A percentile compares a stretch with the other conserved stretches of the same genome.
phyloP scores from a whole-genome alignment of 495 filamentous ascomycete species.

The Tuber calosporum region DNA sequence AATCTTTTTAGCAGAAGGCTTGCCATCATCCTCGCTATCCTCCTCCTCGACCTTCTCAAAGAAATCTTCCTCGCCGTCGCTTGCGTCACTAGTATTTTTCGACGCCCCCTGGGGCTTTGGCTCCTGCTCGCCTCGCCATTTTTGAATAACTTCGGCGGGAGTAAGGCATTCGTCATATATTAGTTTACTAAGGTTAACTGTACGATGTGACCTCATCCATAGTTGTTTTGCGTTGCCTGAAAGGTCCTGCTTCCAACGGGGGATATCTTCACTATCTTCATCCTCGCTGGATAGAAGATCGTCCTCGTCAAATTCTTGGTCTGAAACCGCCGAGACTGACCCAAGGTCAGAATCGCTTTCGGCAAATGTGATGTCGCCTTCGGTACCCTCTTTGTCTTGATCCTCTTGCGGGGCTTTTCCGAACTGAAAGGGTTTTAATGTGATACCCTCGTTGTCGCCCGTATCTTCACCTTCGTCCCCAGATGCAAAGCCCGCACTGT shows the following conservation, averaged over 20 bases:
- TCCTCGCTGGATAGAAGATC: constrained; percentile 47
- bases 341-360: constrained; percentile 94
- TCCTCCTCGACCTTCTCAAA: constrained; percentile 67
- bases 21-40: constrained; percentile 46
- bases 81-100: constrained; percentile 50
- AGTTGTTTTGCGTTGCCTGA: constrained; percentile 63
- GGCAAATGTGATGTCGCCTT: constrained; percentile 74
- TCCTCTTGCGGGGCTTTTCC: constrained; percentile 52
- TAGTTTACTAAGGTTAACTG: constrained; percentile 69
- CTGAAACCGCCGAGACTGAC: constrained; percentile 65
- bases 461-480: constrained; percentile 52
- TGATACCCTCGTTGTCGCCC: constrained; percentile 49
- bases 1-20: constrained; percentile 33
- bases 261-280: constrained; percentile 57
- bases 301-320: constrained; percentile 57
- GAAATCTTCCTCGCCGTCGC: constrained; percentile 71
- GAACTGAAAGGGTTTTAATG: constrained; percentile 47
- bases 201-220: constrained; percentile 64
- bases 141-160: constrained; percentile 63
- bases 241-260: constrained; percentile 83
- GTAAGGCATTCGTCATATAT: constrained; percentile 80
- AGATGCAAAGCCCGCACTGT: constrained; percentile 57
- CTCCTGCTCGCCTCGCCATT: constrained; percentile 64
- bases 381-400: constrained; percentile 45
- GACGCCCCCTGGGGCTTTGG: constrained; percentile 44